Evolutionary conservation across 805 yeast species (phyloP), one percentile per base, ranked within the genome.

Genomic region (Barnettozyma siamensis): DNA sequence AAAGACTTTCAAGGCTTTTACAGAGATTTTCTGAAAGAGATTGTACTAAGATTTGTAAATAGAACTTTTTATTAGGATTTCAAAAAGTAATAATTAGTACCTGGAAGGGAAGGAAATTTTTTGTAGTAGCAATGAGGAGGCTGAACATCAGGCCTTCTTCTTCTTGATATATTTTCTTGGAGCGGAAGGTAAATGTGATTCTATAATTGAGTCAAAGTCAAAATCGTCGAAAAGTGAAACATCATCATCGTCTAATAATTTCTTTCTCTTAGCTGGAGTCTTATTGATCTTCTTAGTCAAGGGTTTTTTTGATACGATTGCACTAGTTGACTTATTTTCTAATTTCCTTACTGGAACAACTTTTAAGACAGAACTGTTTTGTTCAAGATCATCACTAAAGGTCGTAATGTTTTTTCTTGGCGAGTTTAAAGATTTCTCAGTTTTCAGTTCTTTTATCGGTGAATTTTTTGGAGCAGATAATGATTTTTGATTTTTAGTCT

Each of bases 181-280:
- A 11, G 43, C 20, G 17, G 26, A 28, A 9, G 53, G 49, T 8
- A 34, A 12, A 7, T 31, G 37, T 8, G 50, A 44, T 3, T 35
- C 33, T 11, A 42, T n/a, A 3, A 35, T 31, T n/a, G 37, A 24
- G 21, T 52, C 51, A 24, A 55, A 47, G 9, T 51, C 58, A 38
- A 54, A 53, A 7, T 47, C 52, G 38, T 55, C 58, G 40, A 51
- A 46, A 9, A 46, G 18, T 16, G 39, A 29, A 3, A 47, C 44
- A 2, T 46, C 54, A 32, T 45, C 48, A 7, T 64, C 65, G 41
- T 63, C 65, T 3, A 57, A 43, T 15, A 63, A 44, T 37, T 59
- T 64, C 38, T 60, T 63, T 19, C 61, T 55, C 11, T 50, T 54
- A 8, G 23, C 21, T 33, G 28, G 38, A 7, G 31, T 18, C 29